Conservation (phyloP, 2,329 filamentous ascomycete species). For the Aspergillus costaricaensis region DNA sequence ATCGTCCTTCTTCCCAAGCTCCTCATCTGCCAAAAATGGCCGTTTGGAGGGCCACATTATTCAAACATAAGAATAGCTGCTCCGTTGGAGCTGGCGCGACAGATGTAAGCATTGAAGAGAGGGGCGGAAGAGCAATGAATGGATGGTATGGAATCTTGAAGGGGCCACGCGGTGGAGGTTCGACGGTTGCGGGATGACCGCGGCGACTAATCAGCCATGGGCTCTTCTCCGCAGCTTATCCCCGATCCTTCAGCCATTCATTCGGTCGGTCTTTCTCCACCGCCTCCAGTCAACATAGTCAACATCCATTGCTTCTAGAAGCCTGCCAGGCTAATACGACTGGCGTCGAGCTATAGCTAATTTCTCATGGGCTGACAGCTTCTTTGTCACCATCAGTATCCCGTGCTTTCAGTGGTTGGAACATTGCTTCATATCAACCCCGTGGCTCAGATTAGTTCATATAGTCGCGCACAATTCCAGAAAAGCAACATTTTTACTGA, state of each 20-base stretch:
- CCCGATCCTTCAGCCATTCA: neutral
- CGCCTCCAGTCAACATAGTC: neutral
- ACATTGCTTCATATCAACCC: neutral
- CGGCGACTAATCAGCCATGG: constrained; percentile 2
- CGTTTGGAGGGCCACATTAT: constrained; percentile 45
- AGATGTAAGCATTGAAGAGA: constrained; percentile 14
- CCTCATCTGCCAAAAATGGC: constrained; percentile 58
- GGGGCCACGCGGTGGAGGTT: constrained; percentile 3
- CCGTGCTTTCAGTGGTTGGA: neutral
- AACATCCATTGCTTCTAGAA: neutral
- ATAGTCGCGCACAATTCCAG: neutral
- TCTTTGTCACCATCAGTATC: neutral
- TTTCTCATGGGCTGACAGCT: neutral
- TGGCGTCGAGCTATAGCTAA: neutral
- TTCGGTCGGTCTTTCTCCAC: neutral
- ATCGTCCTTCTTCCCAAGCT: constrained; percentile 67
- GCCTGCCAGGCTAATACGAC: neutral
- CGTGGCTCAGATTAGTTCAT: neutral
- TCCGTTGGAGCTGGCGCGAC: constrained; percentile 23
- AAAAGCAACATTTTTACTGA: neutral
- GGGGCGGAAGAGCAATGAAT: neutral
- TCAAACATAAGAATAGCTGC: constrained; percentile 22
- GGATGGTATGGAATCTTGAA: neutral
- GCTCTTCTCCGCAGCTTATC: constrained; percentile 5
- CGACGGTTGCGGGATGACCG: constrained; percentile 11